phyloP scores from a whole-genome alignment of 1,284 basidiomycete genomes.

The Neonothopanus nambi region DNA sequence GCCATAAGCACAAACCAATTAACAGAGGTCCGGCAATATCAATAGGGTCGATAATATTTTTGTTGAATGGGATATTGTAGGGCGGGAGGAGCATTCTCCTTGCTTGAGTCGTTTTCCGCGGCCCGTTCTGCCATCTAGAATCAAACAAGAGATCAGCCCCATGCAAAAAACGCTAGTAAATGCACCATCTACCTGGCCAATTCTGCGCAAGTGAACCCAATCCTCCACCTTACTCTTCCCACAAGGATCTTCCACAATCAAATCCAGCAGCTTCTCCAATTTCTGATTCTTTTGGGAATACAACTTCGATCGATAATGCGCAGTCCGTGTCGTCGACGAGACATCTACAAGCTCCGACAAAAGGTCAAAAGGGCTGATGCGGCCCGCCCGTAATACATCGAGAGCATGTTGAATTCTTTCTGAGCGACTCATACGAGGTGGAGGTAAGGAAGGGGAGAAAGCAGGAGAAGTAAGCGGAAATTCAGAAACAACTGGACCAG shows the following conservation, averaged over 20 bases:
- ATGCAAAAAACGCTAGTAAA: too few species aligned
- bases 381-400: slow-evolving; percentile 4
- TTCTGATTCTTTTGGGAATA: slow-evolving; percentile 5
- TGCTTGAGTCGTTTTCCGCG: too few species aligned
- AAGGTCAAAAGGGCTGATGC: slow-evolving; percentile 7
- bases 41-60: too few species aligned
- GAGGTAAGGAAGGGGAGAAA: background rate
- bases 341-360: slow-evolving; percentile 6
- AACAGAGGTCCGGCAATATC: too few species aligned
- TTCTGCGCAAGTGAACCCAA: background rate
- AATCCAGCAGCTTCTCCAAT: slow-evolving; percentile 5
- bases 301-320: slow-evolving; percentile 4
- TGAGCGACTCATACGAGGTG: background rate
- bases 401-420: slow-evolving; percentile 1
- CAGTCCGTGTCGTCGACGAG: background rate
- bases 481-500: too few species aligned
- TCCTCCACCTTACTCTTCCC: background rate
- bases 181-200: slow-evolving; percentile 7
- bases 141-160: background rate
- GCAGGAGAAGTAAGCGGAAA: too few species aligned
- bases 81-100: too few species aligned
- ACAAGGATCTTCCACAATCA: slow-evolving; percentile 3
- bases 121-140: too few species aligned
- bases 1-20: too few species aligned
- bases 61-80: too few species aligned